Base-by-base conservation (phyloP, 73 alveolate species). In the Paramecium pentaurelia region DNA sequence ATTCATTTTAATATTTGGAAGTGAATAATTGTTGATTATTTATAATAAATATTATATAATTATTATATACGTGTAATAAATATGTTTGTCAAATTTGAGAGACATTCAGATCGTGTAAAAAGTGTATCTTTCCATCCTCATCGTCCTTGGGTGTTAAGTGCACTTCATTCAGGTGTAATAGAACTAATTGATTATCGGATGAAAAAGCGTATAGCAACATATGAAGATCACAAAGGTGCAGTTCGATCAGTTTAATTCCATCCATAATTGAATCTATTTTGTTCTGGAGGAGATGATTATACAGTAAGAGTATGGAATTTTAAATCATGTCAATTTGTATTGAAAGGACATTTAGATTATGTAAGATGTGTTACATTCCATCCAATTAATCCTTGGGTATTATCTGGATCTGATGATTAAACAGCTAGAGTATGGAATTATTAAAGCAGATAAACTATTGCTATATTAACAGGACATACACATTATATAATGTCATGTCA, bases 401-500 rank as follows among this genome's bases (percentile, higher is more conserved):
- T 98, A 75, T 96, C 99, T 12, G 95, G 98, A 68, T 95, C 97
- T 2, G 99, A 97, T 93, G 92, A 71, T 83, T 22, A 36, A 38
- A 71, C 94, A 11, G 94, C 98, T 59, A 96, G 99, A 73, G 98
- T 98, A n/a, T 98, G 99, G 99, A 98, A 98, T 89, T 98, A 99
- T 99, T 97, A 98, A 92, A 92, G 95, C 54, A 86, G 99, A 28
- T 89, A 92, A 86, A 88, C 97, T 58, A 89, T 96, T 71, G 97
- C 98, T 54, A 96, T 95, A n/a, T 94, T 98, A n/a, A 96, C 99
- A 11, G 99, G 99, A 9, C 99, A 98, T 95, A 97, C 96, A 45
- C 99, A 98, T 94, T 98, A 98, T 92, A 99, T 98, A 8, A 98
- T 98, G 99, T 96, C 99, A 60, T 99, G 99, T n/a, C 96, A 95